Evolutionary conservation across 2,329 filamentous ascomycete species (phyloP), one percentile per base, ranked within the genome.

Genomic region (Pseudocercospora pini-densiflorae): DNA sequence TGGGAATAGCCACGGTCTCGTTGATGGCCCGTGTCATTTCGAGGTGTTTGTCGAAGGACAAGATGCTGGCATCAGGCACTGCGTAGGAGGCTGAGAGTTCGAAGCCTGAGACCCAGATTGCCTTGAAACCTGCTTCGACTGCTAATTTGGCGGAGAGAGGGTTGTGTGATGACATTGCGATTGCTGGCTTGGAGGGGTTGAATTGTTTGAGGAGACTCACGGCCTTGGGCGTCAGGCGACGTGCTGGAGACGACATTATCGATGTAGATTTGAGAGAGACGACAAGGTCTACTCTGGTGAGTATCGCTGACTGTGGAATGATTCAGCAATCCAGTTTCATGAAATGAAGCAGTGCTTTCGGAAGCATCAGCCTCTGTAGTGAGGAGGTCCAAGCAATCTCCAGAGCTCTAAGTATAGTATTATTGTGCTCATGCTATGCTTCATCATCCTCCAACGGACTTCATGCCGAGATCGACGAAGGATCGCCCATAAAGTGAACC

Each of bases 91-190:
- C 53, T 27, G 53, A 57, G 53, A 57, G 53, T 57, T 57, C 53
- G 53, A 57, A 57, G 23, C 53, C 53, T 8, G 53, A 57, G 53
- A 57, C 16, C 51, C 51, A 55, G 51, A 55, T 23, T 23, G 51
- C 51, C 10, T 55, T 23, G 23, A 55, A 55, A n/a, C 51, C 51
- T 19, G 51, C 51, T 55, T 55, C 8, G 51, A 23, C 19, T 8
- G 51, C 51, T 24, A 55, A 23, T 55, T 55, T 24, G 51, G 51
- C 51, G 6, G 51, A 55, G 19, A 55, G 24, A 27, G 51, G 23
- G 16, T 24, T 27, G 51, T 55, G 51, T 7, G 51, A 55, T 19
- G 51, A 55, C 51, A 55, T 55, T 24, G 51, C 51, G 23, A 55
- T 57, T 27, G 31, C 24, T 27, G 53, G 53, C 8, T 24, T 24